Percentiles rank a stretch among this genome's conserved stretches.
phyloP scores from a whole-genome alignment of 768 basidiomycete genomes.

The Pilatotrama ljubarskyi region DNA sequence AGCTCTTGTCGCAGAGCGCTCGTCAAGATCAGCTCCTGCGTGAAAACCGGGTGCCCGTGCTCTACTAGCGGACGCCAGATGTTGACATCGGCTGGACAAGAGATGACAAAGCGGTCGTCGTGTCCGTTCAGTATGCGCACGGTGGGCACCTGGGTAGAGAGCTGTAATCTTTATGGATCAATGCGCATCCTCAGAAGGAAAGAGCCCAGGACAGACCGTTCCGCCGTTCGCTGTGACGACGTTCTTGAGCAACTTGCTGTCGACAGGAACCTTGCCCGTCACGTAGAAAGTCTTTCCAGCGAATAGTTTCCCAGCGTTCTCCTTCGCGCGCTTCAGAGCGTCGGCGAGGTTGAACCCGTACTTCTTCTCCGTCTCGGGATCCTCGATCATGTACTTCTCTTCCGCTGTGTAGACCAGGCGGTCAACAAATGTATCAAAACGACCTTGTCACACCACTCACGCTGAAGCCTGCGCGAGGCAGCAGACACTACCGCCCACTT shows the following conservation, averaged over 20 bases:
- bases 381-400: slow-evolving; percentile 55
- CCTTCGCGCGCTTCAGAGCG: slow-evolving; percentile 59
- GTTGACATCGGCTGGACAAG: slow-evolving; percentile 59
- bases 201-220: slow-evolving; percentile 44
- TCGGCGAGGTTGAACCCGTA: slow-evolving; percentile 64
- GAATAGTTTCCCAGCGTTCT: slow-evolving; percentile 55
- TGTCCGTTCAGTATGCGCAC: slow-evolving; percentile 53
- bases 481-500: slow-evolving; percentile 70
- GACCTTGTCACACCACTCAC: slow-evolving; percentile 44
- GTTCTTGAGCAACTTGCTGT: slow-evolving; percentile 61
- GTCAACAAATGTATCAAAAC: neutral
- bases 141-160: slow-evolving; percentile 52
- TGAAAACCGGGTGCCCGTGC: slow-evolving; percentile 59
- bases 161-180: slow-evolving; percentile 28
- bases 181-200: neutral
- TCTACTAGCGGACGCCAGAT: slow-evolving; percentile 66
- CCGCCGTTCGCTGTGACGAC: slow-evolving; percentile 74
- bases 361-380: slow-evolving; percentile 63
- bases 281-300: slow-evolving; percentile 71
- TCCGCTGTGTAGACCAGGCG: slow-evolving; percentile 49
- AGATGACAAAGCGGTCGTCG: slow-evolving; percentile 59
- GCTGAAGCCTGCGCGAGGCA: slow-evolving; percentile 55
- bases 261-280: slow-evolving; percentile 62
- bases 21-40: slow-evolving; percentile 64
- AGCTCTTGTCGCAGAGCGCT: slow-evolving; percentile 66